Conservation (phyloP, 768 basidiomycete species). For the Trametes coccinea region DNA sequence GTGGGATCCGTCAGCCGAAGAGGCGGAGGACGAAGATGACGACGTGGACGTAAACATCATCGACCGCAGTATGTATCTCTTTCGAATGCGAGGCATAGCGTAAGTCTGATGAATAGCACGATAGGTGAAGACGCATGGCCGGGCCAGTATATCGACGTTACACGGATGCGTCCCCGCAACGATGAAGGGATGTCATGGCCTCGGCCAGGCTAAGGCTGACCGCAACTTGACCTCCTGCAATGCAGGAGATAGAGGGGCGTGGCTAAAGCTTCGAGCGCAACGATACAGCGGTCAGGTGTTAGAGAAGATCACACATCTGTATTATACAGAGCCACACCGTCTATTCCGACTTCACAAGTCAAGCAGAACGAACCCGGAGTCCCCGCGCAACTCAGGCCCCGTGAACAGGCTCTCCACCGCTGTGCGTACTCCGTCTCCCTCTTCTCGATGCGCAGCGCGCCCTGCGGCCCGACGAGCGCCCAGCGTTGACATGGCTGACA, state of each 20-base stretch:
- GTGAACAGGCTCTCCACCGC: background rate
- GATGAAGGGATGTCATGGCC: conserved; percentile 71
- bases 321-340: background rate
- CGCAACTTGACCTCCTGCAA: too few species aligned
- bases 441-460: background rate
- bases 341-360: background rate
- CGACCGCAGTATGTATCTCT: conserved; percentile 60
- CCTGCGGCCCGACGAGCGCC: background rate
- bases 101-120: conserved; percentile 18
- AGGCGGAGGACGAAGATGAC: conserved; percentile 52
- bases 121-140: conserved; percentile 71
- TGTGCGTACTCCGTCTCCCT: background rate
- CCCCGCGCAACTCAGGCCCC: background rate
- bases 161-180: conserved; percentile 52
- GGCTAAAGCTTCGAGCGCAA: background rate
- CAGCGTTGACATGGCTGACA: background rate
- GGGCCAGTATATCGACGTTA: conserved; percentile 76
- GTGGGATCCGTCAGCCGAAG: conserved; percentile 63
- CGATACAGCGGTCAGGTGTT: background rate
- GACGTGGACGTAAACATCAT: conserved; percentile 56
- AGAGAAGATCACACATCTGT: background rate
- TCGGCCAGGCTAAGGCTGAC: conserved; percentile 50
- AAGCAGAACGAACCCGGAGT: background rate
- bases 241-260: background rate
- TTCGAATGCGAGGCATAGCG: background rate